Evolutionary conservation across 306 rosid genomes (phyloP), one percentile per base, ranked within the genome.

Genomic region (Fragaria iinumae): DNA sequence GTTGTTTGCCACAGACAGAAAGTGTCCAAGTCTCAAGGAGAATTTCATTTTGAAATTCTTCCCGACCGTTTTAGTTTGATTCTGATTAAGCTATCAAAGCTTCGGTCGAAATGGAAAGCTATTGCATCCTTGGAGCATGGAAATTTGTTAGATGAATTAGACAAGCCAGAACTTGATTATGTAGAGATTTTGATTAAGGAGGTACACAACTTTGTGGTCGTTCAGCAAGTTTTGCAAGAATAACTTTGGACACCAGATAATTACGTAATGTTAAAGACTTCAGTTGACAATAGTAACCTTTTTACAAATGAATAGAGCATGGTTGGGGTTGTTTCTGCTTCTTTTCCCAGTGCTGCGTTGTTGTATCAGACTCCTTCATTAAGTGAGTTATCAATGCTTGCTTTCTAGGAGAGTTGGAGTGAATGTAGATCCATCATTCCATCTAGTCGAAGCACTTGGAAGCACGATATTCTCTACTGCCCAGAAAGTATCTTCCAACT

Each of bases 291-390:
- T 4, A 27, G 1, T 1, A 84, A 84, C 17, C 65, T 84, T 71
- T 84, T 80, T 32, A 60, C 75, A 60, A 53, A 80, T 67, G 82
- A 84, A 10, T 80, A 78, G 11, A 74, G 83, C 48, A 38, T 74
- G 0, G 23, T 52, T 49, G 18, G 8, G 57, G 21, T 52, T 52
- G 57, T 52, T 52, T 52, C 9, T 52, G 57, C 1, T 52, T 17
- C 57, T 52, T 52, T 52, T 52, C 13, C 82, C 78, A 2, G 39
- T 27, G 41, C 63, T 69, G 23, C 1, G 57, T 18, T 52, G 57
- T 52, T 50, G 57, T 52, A 18, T 18, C 57, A 4, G 7, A 18
- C 23, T 52, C 21, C n/a, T n/a, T n/a, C 57, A 52, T 17, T 16
- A 16, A 16, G 8, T 52, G 57, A 1, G 21, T 52, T 52, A 52